Base-by-base conservation (phyloP, 2,329 filamentous ascomycete genomes). In the Cladosporium sp. region DNA sequence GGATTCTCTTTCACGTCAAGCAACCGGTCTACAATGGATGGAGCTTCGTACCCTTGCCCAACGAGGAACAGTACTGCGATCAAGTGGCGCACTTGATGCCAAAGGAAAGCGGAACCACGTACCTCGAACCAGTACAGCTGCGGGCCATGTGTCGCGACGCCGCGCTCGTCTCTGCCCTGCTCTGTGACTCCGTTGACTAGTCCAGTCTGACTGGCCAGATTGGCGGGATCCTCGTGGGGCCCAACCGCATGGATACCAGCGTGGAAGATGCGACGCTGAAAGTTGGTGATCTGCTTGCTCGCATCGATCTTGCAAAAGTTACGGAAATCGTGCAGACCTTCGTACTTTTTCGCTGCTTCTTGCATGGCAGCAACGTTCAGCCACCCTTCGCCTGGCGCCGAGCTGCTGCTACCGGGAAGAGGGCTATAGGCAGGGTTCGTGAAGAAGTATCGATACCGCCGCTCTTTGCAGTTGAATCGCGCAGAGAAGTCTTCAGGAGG, bases 41-140 rank as follows among this genome's bases (percentile, higher is more conserved):
- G 86, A 22, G 75, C 66, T 68, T 99, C 93, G 13, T 95, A 80
- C 0, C 89, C 84, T 71, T 99, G 93, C 24, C 89, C 93, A 7
- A 97, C 84, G 9, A 93, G 76, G 73, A 99, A 97, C n/a, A 99
- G 75, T 6, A 97, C 76, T 13, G 85, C 82, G n/a, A 95, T 84
- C 82, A 99, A 91, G 73, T 92, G 89, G 19, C 93, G 84, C 59
- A 99, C 95, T 72, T 99, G 93, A 71, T 99, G 93, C 93, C 93
- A 99, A 41, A 99, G 73, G 69, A 99, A 99, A 1, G 91, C 93
- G 7, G 87, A 90, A 17, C 93, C 93, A 59, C 91, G 83, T 36
- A 99, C 83, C 52, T 86, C 85, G 69, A 99, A 95, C 55, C 86
- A 85, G 72, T 95, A 97, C 12, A 96, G 80, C 63, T 89, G 88